phyloP scores from a whole-genome alignment of 108 stramenopile species.

The Bacterosira constricta region DNA sequence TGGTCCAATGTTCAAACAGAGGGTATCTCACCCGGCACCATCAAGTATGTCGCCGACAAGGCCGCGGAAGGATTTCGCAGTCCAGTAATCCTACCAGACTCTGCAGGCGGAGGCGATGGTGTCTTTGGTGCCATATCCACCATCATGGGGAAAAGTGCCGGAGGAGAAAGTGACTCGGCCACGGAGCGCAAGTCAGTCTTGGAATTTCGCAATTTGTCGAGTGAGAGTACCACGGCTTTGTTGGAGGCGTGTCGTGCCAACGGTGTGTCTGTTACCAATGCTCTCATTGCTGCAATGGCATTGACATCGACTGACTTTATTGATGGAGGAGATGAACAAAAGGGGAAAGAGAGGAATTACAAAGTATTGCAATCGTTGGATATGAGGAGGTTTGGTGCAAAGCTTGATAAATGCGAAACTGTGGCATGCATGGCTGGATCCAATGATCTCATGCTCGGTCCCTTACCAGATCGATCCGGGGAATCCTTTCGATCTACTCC shows the following conservation, averaged over 20 bases:
- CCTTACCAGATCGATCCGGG: slow-evolving; percentile 69
- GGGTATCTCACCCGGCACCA: slow-evolving; percentile 54
- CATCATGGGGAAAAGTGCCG: slow-evolving; percentile 80
- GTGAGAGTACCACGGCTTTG: slow-evolving; percentile 57
- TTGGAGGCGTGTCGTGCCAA: slow-evolving; percentile 67
- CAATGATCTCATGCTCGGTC: slow-evolving; percentile 86
- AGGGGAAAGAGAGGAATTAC: slow-evolving; percentile 70
- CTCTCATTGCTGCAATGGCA: slow-evolving; percentile 75
- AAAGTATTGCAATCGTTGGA: slow-evolving; percentile 88
- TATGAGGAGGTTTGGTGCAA: slow-evolving; percentile 80
- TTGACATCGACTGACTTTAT: slow-evolving; percentile 83
- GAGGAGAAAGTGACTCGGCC: slow-evolving; percentile 61
- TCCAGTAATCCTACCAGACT: slow-evolving; percentile 86
- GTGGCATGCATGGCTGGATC: slow-evolving; percentile 86
- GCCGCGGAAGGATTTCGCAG: slow-evolving; percentile 75
- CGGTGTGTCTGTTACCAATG: slow-evolving; percentile 78
- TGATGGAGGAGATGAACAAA: slow-evolving; percentile 46
- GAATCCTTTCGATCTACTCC: slow-evolving; percentile 49
- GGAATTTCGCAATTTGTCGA: slow-evolving; percentile 68
- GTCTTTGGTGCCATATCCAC: slow-evolving; percentile 69
- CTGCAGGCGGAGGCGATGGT: slow-evolving; percentile 45
- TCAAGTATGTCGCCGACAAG: slow-evolving; percentile 76
- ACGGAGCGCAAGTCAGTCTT: slow-evolving; percentile 56
- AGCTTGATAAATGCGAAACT: slow-evolving; percentile 73
- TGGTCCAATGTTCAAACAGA: slow-evolving; percentile 53